Conservation (phyloP, 345 rosid species). For the Eucalyptus lansdowneana region DNA sequence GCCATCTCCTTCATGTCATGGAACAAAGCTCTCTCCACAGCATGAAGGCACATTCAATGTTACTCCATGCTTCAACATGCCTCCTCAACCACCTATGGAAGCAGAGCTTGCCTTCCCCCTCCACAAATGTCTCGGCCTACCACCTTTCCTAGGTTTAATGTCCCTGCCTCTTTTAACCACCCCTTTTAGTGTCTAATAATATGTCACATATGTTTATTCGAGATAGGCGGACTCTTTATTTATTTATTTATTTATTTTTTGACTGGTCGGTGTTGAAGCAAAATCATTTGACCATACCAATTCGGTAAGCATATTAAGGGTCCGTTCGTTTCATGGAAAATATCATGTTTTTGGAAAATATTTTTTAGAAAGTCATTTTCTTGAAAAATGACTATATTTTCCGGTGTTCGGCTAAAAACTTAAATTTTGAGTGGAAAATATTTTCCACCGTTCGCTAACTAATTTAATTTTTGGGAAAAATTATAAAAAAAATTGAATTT, state of each 20-base stretch:
- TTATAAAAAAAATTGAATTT: no score
- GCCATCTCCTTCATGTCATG: neutral
- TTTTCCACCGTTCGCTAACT: no score
- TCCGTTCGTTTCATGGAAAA: accelerated
- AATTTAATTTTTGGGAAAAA: no score
- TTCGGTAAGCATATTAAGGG: neutral
- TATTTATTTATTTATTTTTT: neutral
- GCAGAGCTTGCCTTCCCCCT: neutral
- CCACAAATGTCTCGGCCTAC: neutral
- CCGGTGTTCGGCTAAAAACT: accelerated
- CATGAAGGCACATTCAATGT: neutral
- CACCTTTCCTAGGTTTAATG: neutral
- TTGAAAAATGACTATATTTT: no score
- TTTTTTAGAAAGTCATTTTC: no score
- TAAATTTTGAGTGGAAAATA: no score
- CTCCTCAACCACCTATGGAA: neutral
- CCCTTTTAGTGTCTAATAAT: neutral
- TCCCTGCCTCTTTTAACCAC: neutral
- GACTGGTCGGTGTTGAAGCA: neutral
- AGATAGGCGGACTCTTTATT: neutral
- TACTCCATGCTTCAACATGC: neutral
- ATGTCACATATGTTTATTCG: neutral
- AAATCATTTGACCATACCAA: neutral
- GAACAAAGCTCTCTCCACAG: neutral
- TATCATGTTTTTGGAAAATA: no score